Conservation (phyloP, 768 basidiomycete genomes). For the Lactarius vividus region DNA sequence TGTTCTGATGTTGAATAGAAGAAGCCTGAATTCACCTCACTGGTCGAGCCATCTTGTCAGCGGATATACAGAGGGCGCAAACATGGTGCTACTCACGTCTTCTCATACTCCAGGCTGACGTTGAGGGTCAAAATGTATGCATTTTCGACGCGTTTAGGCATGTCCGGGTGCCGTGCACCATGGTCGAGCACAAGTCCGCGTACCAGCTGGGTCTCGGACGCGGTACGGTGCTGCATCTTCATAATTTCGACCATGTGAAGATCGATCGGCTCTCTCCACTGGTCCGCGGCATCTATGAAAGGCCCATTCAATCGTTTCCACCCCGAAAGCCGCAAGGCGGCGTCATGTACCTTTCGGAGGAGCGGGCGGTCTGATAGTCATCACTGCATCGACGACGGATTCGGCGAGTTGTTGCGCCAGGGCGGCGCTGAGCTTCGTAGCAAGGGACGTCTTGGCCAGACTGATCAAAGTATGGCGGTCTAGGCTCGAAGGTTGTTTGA, state of each 20-base stretch:
- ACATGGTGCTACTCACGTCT: conserved; percentile 69
- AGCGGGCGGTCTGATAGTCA: conserved; percentile 74
- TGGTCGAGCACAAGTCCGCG: conserved; percentile 97
- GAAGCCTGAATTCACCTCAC: conserved; percentile 99
- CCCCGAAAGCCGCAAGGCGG: conserved; percentile 24
- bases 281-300: conserved; percentile 54
- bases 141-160: conserved; percentile 98
- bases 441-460: conserved; percentile 92
- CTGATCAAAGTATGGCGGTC: conserved; percentile 91
- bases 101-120: conserved; percentile 98
- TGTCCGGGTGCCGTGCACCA: conserved; percentile 96
- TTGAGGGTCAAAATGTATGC: conserved; percentile 93
- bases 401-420: conserved; percentile 87
- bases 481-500: conserved; percentile 72
- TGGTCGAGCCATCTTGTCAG: conserved; percentile 37
- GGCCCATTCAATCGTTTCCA: conserved; percentile 29
- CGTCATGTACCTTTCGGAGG: conserved; percentile 51
- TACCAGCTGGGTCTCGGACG: conserved; percentile 94
- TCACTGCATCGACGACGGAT: conserved; percentile 93
- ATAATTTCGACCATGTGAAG: conserved; percentile 99
- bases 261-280: conserved; percentile 88
- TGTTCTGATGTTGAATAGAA: conserved; percentile 99
- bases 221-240: conserved; percentile 99
- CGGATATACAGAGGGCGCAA: conserved; percentile 19
- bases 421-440: conserved; percentile 82